Conservation (phyloP, 2,329 filamentous ascomycete species). For the Rhinocladiella mackenziei region DNA sequence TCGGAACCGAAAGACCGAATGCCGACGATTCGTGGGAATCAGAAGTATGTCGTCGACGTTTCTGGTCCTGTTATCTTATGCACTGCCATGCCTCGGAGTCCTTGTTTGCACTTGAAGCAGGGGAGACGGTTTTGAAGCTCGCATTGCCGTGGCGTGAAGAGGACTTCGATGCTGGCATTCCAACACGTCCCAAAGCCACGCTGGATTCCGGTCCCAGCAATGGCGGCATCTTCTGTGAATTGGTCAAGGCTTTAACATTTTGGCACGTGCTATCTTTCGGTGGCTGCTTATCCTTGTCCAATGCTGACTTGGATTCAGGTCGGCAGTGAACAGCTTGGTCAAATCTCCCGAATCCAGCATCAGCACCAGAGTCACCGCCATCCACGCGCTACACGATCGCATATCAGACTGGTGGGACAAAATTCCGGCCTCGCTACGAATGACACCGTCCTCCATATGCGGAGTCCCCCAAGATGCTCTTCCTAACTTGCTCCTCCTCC, state of each 20-base stretch:
- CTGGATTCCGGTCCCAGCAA: constrained; percentile 7
- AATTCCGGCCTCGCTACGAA: constrained; percentile 4
- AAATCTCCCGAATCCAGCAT: too few species aligned
- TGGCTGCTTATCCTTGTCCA: too few species aligned
- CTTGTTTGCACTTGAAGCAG: not conserved
- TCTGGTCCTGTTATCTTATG: constrained; percentile 20
- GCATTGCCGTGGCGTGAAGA: constrained; percentile 12
- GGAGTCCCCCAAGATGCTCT: constrained; percentile 1
- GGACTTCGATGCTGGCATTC: constrained; percentile 6
- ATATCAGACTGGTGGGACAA: constrained; percentile 8
- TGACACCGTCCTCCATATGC: not conserved
- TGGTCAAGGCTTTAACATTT: constrained; percentile 14
- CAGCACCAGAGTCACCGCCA: too few species aligned
- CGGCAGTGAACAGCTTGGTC: too few species aligned
- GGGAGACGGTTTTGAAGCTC: not conserved
- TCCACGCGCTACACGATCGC: constrained; percentile 11
- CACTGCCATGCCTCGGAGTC: constrained; percentile 10
- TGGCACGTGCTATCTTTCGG: too few species aligned
- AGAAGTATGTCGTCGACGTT: constrained; percentile 13
- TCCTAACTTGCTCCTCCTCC: constrained; percentile 7
- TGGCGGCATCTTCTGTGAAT: constrained; percentile 10
- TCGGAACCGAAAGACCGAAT: constrained; percentile 2
- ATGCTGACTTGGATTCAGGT: too few species aligned
- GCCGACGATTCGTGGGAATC: constrained; percentile 2
- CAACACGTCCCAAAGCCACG: not conserved